Evolutionary conservation across 805 yeast genomes (phyloP).

Genomic region (Wickerhamiella australiensis): DNA sequence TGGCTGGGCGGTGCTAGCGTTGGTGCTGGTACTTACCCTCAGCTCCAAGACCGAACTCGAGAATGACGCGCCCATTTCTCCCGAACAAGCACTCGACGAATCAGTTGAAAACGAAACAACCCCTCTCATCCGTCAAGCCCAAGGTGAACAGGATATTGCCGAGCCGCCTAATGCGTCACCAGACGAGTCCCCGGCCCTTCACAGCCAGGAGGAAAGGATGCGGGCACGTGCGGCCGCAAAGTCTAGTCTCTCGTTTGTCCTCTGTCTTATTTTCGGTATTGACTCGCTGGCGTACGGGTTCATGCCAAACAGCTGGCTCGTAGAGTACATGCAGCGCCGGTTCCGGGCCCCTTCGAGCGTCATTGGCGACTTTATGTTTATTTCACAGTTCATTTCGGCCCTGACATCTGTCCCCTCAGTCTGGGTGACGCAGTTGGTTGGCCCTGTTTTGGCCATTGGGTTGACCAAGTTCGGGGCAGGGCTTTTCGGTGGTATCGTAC

Average conservation of each 20-base stretch:
- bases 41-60: neutral
- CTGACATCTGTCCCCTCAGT: constrained; percentile 52
- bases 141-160: neutral
- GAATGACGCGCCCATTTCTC: neutral
- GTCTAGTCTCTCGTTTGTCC: constrained; percentile 12
- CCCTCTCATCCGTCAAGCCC: neutral
- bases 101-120: neutral
- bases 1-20: constrained; percentile 38
- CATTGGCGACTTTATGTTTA: constrained; percentile 37
- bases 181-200: neutral
- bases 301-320: constrained; percentile 81
- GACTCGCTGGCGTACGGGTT: constrained; percentile 85
- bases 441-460: constrained; percentile 69
- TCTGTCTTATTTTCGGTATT: constrained; percentile 43
- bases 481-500: constrained; percentile 43
- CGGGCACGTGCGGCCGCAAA: neutral
- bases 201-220: neutral
- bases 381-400: constrained; percentile 38
- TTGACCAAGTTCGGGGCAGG: constrained; percentile 72
- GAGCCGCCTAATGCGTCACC: neutral
- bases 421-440: constrained; percentile 47
- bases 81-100: neutral
- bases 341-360: constrained; percentile 48
- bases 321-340: constrained; percentile 56
- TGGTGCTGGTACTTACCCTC: constrained; percentile 32